Evolutionary conservation across 805 yeast genomes (phyloP), one percentile per base, ranked within the genome.

Genomic region (Kuraishia floccosa): DNA sequence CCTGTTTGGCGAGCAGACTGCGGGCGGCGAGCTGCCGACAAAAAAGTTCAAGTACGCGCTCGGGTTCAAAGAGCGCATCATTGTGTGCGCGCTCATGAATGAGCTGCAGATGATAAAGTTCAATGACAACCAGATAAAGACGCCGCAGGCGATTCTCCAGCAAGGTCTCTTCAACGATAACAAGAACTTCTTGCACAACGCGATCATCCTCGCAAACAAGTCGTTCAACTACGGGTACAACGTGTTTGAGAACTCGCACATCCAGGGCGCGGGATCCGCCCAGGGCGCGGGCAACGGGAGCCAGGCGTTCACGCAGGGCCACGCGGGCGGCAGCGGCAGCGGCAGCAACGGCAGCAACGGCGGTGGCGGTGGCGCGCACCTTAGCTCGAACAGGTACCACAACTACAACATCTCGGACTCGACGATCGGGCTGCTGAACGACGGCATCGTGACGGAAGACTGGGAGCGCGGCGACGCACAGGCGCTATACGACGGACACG

Each of bases 171-270:
- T 47, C 30, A 42, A 48, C 17, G 52, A 61, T 22, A 54, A 58
- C 38, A 58, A 58, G 30, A 58, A 62, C 36, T 53, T 56, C 17
- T 44, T 72, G 7, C 78, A 72, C 38, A 69, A 70, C 42, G 58
- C 74, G 1, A 63, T 71, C 13, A 70, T 72, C 11, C 54, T 70
- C 40, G 60, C 68, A 6, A 70, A 69, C 39, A 68, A 65, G 41
- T 58, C 60, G 15, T 47, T 52, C 32, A 52, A 49, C 30, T 26
- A 26, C 11, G 27, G 26, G 33, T 25, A 30, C 30, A 35, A 30
- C 32, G 32, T 30, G 30, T 34, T 22, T 36, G 24, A 28, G 35
- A 26, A 10, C 22, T 7, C 22, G 22, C 7, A 19, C 22, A 19
- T 19, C 10, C 7, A 19, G 7, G 10, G 22, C 10, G 9, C 7